Evolutionary conservation across 768 basidiomycete species (phyloP).

Genomic region (Auricularia heimuer): DNA sequence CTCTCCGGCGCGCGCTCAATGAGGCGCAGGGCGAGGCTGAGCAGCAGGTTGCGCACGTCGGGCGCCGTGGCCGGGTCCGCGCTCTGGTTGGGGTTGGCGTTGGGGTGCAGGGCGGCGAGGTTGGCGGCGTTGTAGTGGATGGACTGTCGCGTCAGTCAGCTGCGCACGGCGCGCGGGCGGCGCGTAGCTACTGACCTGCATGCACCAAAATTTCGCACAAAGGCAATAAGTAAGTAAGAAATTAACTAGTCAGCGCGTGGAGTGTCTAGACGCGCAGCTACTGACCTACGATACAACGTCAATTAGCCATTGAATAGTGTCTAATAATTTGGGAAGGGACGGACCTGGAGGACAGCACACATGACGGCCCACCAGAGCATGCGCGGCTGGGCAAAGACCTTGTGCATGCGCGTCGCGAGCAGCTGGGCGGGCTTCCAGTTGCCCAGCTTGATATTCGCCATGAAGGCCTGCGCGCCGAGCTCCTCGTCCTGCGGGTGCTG

Average conservation of each 20-base stretch:
- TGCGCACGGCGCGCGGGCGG: too few species aligned
- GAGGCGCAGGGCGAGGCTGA: constrained; percentile 69
- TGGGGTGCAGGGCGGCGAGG: background rate
- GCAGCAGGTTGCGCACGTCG: constrained; percentile 56
- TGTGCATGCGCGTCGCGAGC: constrained; percentile 72
- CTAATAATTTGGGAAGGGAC: constrained; percentile 3
- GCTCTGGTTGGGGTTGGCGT: constrained; percentile 37
- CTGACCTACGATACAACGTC: too few species aligned
- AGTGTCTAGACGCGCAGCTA: too few species aligned
- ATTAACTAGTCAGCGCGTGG: too few species aligned
- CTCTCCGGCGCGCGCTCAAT: constrained; percentile 53
- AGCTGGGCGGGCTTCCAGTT: constrained; percentile 85
- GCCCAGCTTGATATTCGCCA: constrained; percentile 67
- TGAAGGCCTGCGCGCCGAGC: constrained; percentile 73
- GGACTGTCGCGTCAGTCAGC: too few species aligned
- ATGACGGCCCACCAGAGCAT: constrained; percentile 80
- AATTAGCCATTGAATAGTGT: too few species aligned
- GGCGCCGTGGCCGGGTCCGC: constrained; percentile 53
- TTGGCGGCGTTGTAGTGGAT: too few species aligned
- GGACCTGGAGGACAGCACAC: constrained; percentile 69
- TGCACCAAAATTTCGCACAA: too few species aligned
- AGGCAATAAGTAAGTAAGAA: too few species aligned
- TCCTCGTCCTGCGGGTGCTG: constrained; percentile 75
- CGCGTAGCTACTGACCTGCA: too few species aligned
- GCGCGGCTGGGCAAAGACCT: constrained; percentile 71